A percentile compares a stretch with the other conserved stretches of the same genome.
Conservation (phyloP, 352 stramenopile species). For the Globisporangium acanthophoron region DNA sequence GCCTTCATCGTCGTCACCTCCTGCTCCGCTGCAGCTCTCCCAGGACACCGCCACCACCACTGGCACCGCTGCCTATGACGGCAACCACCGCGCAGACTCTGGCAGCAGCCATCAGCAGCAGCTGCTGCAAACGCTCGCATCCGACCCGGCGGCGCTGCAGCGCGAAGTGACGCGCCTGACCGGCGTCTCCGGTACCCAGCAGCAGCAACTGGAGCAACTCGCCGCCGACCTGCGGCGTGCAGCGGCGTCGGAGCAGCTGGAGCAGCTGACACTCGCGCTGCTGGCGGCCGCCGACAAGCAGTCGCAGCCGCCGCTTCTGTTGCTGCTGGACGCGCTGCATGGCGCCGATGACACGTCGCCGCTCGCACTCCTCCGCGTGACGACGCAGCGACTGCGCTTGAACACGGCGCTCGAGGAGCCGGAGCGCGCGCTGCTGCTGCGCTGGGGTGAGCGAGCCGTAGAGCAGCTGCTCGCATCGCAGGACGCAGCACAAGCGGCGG, state of each 20-base stretch:
- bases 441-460: slow-evolving; percentile 10
- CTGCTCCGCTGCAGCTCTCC: background rate
- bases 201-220: background rate
- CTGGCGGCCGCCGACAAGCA: background rate
- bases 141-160: background rate
- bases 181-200: no score
- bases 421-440: slow-evolving; percentile 7
- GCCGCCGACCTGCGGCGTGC: background rate
- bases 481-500: background rate
- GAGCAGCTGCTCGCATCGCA: slow-evolving; percentile 3
- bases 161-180: background rate
- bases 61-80: background rate
- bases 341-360: background rate
- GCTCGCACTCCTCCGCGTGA: background rate
- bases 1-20: background rate
- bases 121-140: background rate
- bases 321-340: background rate
- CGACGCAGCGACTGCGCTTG: slow-evolving; percentile 2
- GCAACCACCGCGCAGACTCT: background rate
- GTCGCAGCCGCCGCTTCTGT: background rate
- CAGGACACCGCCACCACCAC: background rate
- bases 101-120: background rate
- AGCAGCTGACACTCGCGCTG: background rate
- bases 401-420: background rate
- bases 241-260: background rate